Evolutionary conservation across 495 filamentous ascomycete genomes (phyloP).

Genomic region (Daldinia childiae): DNA sequence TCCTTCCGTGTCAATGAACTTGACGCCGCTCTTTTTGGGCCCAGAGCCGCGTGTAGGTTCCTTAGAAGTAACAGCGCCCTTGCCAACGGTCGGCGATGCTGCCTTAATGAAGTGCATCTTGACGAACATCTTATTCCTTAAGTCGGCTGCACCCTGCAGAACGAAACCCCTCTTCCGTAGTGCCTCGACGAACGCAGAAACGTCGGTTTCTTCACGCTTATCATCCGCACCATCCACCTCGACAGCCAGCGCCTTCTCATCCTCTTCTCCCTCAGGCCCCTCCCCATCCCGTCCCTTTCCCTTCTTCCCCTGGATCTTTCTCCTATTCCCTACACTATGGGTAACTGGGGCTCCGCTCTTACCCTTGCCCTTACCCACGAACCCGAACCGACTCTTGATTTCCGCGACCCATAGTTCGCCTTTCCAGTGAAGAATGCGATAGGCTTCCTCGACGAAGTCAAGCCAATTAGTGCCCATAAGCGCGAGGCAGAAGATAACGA

Average conservation of each 20-base stretch:
- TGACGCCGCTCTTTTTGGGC: conserved; percentile 68
- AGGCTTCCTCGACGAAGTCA: conserved; percentile 94
- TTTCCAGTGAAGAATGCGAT: conserved; percentile 84
- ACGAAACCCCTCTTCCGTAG: conserved; percentile 80
- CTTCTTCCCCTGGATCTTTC: conserved; percentile 62
- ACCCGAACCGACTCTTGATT: conserved; percentile 89
- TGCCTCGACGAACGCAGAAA: conserved; percentile 87
- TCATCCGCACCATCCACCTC: conserved; percentile 62
- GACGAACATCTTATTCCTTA: conserved; percentile 97
- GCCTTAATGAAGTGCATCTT: conserved; percentile 92
- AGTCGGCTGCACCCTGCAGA: conserved; percentile 70
- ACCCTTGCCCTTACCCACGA: conserved; percentile 57
- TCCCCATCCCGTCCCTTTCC: conserved; percentile 57
- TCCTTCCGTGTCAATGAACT: conserved; percentile 60
- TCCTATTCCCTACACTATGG: conserved; percentile 69
- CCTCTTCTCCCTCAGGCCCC: conserved; percentile 53
- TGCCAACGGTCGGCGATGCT: conserved; percentile 72
- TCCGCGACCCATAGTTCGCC: conserved; percentile 97
- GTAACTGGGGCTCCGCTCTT: conserved; percentile 64
- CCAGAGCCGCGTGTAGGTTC: conserved; percentile 49
- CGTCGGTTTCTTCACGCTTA: conserved; percentile 76
- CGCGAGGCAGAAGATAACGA: conserved; percentile 92
- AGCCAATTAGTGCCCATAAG: conserved; percentile 99
- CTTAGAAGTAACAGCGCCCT: conserved; percentile 60
- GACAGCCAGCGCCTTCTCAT: conserved; percentile 60